A percentile compares a stretch with the other conserved stretches of the same genome.
These are phyloP conservation scores for Xenoacremonium recifei DNA, from an alignment of 2,329 filamentous ascomycete species.

Conservation along the genomic window DNA sequence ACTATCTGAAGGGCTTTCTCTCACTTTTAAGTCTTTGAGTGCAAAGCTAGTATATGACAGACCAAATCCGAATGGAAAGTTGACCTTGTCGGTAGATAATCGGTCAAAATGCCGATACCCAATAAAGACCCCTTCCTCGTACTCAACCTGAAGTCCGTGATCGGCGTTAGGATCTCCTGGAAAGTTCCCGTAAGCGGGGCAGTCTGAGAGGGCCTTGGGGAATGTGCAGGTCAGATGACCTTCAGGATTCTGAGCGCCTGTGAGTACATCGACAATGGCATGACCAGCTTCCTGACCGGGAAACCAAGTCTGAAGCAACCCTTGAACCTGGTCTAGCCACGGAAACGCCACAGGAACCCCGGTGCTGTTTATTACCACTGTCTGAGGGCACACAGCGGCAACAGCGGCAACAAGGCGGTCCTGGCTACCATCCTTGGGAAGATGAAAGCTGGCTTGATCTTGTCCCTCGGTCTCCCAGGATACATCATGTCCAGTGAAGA, in stretches of 20 bases:
- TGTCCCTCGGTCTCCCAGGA: constrained; percentile 53
- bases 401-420: constrained; percentile 59
- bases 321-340: constrained; percentile 55
- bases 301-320: constrained; percentile 65
- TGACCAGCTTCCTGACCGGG: constrained; percentile 69
- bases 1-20: constrained; percentile 29
- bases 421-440: constrained; percentile 59
- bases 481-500: constrained; percentile 58
- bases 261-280: constrained; percentile 65
- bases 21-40: constrained; percentile 57
- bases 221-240: constrained; percentile 65
- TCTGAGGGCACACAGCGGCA: constrained; percentile 55
- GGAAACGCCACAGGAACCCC: constrained; percentile 63
- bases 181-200: constrained; percentile 64
- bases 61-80: constrained; percentile 66
- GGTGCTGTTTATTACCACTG: constrained; percentile 62
- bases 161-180: constrained; percentile 41
- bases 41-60: constrained; percentile 41
- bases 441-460: constrained; percentile 70
- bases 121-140: constrained; percentile 69
- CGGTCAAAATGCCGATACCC: constrained; percentile 70
- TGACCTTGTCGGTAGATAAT: constrained; percentile 49
- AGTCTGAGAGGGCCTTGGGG: constrained; percentile 58
- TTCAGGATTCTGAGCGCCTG: constrained; percentile 62
- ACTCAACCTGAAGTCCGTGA: constrained; percentile 57